phyloP scores from a whole-genome alignment of 192 early-diverging fungal genomes.

The Backusella tuberculispora region DNA sequence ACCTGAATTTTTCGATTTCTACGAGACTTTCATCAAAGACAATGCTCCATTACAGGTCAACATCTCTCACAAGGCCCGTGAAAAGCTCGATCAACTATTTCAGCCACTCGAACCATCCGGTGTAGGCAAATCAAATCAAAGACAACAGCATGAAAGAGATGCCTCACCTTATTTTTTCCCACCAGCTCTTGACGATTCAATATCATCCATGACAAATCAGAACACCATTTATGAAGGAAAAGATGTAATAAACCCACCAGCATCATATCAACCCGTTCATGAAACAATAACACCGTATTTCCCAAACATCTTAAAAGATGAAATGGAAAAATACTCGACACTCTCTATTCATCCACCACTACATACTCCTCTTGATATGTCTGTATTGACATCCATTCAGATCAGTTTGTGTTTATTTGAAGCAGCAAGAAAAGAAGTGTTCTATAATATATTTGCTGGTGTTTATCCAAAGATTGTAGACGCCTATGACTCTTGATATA shows the following conservation, averaged over 20 bases:
- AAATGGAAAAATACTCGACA: background rate
- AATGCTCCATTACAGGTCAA: conserved; percentile 26
- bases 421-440: conserved; percentile 21
- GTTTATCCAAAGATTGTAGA: conserved; percentile 27
- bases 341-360: background rate
- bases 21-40: conserved; percentile 24
- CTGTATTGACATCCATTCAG: background rate
- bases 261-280: background rate
- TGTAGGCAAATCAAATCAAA: background rate
- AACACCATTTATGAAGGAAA: too few relatives aligned
- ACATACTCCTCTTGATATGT: background rate
- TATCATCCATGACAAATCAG: too few relatives aligned
- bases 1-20: conserved; percentile 25
- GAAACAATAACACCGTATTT: background rate
- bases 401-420: conserved; percentile 4
- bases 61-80: conserved; percentile 20
- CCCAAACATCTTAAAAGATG: background rate
- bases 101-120: background rate
- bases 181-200: background rate
- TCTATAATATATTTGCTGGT: conserved; percentile 25
- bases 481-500: background rate
- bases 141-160: background rate
- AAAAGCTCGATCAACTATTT: background rate
- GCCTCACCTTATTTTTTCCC: background rate
- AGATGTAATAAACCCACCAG: too few relatives aligned